These are phyloP conservation scores for Anisodus acutangulus DNA, from an alignment of 257 asterid genomes.

Conservation along the genomic window DNA sequence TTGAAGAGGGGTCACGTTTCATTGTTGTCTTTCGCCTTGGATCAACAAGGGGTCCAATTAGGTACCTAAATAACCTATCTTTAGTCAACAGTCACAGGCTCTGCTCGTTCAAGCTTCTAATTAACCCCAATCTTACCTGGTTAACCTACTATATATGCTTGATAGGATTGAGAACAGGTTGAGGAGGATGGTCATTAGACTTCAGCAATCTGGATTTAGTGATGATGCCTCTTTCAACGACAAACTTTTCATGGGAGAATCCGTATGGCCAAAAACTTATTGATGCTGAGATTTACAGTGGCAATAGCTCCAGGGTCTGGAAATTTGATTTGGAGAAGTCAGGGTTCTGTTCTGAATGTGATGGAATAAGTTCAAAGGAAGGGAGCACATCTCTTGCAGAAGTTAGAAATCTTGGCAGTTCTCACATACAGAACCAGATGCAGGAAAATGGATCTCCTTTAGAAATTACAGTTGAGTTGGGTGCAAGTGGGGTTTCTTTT, in stretches of 20 bases:
- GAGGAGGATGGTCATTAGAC: slow-evolving; percentile 50
- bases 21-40: slow-evolving; percentile 90
- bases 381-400: slow-evolving; percentile 46
- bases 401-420: slow-evolving; percentile 56
- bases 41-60: slow-evolving; percentile 79
- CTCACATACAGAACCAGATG: slow-evolving; percentile 60
- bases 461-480: slow-evolving; percentile 84
- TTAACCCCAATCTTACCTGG: slow-evolving; percentile 33
- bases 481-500: slow-evolving; percentile 82
- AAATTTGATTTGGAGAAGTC: slow-evolving; percentile 63
- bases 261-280: slow-evolving; percentile 80
- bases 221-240: slow-evolving; percentile 81
- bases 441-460: slow-evolving; percentile 73
- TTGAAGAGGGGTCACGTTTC: slow-evolving; percentile 98
- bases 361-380: slow-evolving; percentile 49
- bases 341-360: slow-evolving; percentile 63
- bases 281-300: slow-evolving; percentile 60
- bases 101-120: slow-evolving; percentile 22
- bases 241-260: slow-evolving; percentile 81
- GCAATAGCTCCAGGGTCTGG: slow-evolving; percentile 46
- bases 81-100: slow-evolving; percentile 7
- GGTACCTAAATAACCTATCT: slow-evolving; percentile 48
- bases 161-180: slow-evolving; percentile 90
- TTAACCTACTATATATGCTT: slow-evolving; percentile 35
- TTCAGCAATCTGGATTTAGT: slow-evolving; percentile 89